phyloP scores from a whole-genome alignment of 257 asterid species.

The Linaria vulgaris region DNA sequence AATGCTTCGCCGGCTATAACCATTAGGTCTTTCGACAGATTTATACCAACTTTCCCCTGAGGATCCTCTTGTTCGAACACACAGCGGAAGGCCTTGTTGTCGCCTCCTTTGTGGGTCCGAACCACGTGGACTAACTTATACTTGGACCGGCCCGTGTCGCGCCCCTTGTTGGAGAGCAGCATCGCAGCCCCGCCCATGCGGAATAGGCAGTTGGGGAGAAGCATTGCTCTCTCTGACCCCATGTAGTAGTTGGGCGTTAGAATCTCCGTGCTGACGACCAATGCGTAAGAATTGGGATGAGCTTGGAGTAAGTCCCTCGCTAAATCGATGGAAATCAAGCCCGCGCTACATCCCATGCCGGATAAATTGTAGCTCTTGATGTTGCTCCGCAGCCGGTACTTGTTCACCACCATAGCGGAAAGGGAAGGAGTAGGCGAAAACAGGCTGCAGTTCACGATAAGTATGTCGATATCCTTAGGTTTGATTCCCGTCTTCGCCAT shows the following conservation, averaged over 20 bases:
- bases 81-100: slow-evolving; percentile 48
- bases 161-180: slow-evolving; percentile 47
- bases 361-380: slow-evolving; percentile 48
- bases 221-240: slow-evolving; percentile 52
- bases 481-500: slow-evolving; percentile 34
- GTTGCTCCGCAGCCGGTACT: slow-evolving; percentile 50
- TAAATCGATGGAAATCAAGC: slow-evolving; percentile 46
- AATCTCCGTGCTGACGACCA: slow-evolving; percentile 54
- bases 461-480: slow-evolving; percentile 49
- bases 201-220: slow-evolving; percentile 56
- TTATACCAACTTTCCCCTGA: slow-evolving; percentile 51
- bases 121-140: slow-evolving; percentile 45
- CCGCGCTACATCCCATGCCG: slow-evolving; percentile 72
- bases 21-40: slow-evolving; percentile 54
- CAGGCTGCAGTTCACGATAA: slow-evolving; percentile 53
- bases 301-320: slow-evolving; percentile 54
- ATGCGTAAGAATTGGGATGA: slow-evolving; percentile 44
- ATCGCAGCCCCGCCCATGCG: slow-evolving; percentile 61
- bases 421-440: slow-evolving; percentile 62
- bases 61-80: slow-evolving; percentile 57
- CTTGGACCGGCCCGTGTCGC: slow-evolving; percentile 42
- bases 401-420: slow-evolving; percentile 57
- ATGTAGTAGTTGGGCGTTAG: slow-evolving; percentile 46
- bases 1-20: slow-evolving; percentile 54
- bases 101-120: slow-evolving; percentile 55